Evolutionary conservation across 2,329 filamentous ascomycete species (phyloP), one percentile per base, ranked within the genome.

Genomic region (Fusarium buxicola): DNA sequence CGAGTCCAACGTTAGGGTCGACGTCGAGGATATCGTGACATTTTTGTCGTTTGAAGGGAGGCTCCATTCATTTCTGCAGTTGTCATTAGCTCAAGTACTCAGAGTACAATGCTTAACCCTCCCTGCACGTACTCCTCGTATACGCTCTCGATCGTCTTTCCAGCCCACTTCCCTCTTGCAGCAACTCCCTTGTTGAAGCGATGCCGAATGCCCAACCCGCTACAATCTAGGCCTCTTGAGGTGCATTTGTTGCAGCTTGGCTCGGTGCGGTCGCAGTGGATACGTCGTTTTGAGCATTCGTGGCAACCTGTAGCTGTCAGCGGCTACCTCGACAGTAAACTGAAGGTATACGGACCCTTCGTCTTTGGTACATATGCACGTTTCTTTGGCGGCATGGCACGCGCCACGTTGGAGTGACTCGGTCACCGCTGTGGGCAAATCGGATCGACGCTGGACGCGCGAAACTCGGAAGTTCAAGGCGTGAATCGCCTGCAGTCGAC

Each of bases 121-220:
- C 9, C 2, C 0, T 12, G 3, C 0, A 30, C 50, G 28, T 18
- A 71, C 69, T 65, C 66, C 10, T 67, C 25, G 11, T 69, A 71
- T 2, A 71, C 52, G 2, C 28, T 53, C 1, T 71, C 66, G 30
- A 71, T 71, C 2, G 64, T 69, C 52, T 68, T 71, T 1, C 69
- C 69, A 7, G 54, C 66, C 69, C 69, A 71, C 28, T 69, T 71
- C 1, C 69, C 69, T 16, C 69, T 43, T 1, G 69, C 59, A 4
- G 69, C 68, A 13, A 71, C 62, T 7, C 69, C 69, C 47, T 71
- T 58, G 39, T 71, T 71, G 25, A 71, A 71, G 1, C 69, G 65
- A 36, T 69, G 69, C 1, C 69, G 58, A 48, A 71, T 58, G 0
- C 69, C 68, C 7, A 71, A 16, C 1, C 69, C 69, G 28, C 69